A percentile compares a stretch with the other conserved stretches of the same genome.
Conservation (phyloP, 441 rosid genomes). For the Arabidopsis hybrid region DNA sequence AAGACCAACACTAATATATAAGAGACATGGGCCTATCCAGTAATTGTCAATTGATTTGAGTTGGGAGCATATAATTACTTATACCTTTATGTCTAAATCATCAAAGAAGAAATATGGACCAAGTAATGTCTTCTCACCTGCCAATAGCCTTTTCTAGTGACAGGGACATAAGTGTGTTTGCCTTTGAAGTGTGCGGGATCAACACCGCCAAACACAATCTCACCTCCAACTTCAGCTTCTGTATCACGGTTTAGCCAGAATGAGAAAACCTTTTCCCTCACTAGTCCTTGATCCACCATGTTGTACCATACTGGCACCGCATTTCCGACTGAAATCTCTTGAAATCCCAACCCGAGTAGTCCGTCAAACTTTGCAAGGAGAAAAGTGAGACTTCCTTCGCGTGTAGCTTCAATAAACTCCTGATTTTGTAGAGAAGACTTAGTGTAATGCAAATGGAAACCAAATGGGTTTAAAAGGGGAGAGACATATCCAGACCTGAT, state of each 20-base stretch:
- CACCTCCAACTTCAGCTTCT: conserved; percentile 62
- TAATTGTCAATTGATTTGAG: background rate
- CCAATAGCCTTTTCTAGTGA: conserved; percentile 81
- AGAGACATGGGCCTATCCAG: background rate
- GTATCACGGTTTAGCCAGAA: conserved; percentile 80
- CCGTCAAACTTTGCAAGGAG: conserved; percentile 78
- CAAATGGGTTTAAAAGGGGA: background rate
- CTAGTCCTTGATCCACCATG: conserved; percentile 66
- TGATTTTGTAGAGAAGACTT: conserved; percentile 26
- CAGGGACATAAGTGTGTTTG: conserved; percentile 72
- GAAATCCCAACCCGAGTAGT: conserved; percentile 82
- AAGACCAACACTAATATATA: background rate
- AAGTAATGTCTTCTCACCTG: conserved; percentile 54
- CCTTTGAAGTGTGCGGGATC: conserved; percentile 66
- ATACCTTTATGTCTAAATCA: background rate
- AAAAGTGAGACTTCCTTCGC: conserved; percentile 66
- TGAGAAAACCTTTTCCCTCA: conserved; percentile 67
- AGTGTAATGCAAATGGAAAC: background rate
- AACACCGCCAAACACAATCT: conserved; percentile 87
- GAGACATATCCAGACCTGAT: conserved; percentile 57
- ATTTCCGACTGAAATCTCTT: conserved; percentile 77
- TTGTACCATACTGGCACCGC: conserved; percentile 80
- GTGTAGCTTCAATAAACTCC: conserved; percentile 81
- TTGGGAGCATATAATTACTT: background rate
- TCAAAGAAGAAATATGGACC: background rate